Base-by-base conservation (phyloP, 139 green algal species). In the Pseudopediastrum boryanum region DNA sequence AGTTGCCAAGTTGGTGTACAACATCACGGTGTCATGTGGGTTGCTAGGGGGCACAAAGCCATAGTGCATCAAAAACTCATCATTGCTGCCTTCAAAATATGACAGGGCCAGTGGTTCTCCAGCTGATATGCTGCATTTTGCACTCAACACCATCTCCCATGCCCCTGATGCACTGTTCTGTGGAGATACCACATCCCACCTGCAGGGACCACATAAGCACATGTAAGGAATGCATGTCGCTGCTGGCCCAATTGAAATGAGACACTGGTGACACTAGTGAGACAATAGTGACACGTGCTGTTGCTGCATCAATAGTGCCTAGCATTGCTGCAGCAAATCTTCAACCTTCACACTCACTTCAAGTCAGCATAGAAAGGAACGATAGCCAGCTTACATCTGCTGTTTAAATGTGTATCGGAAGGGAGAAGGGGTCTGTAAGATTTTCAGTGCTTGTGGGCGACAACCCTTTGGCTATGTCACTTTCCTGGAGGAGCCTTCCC, bases 41-140 rank as follows among this genome's bases (percentile, higher is more conserved):
- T 94, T 95, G 31, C 71, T 67, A 0, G 80, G 58, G 23, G 91
- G 93, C 29, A 97, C 81, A 69, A 97, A 97, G 25, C 93, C 93
- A 73, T 95, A 95, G 75, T 94, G 87, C 48, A 92, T 54, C 23
- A 96, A 58, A 27, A 96, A 97, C 78, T 97, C 89, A 39, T 98
- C 94, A 67, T 95, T 96, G 72, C 41, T 51, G 2, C 94, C 83
- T 61, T 98, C 94, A 38, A 93, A 92, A 72, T 95, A 95, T 25
- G 71, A 86, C 74, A 93, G 77, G 58, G 90, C 62, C 52, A 93
- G 72, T 63, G 83, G 65, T 21, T 89, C 67, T 0, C 85, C 89
- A 3, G 69, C 70, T 2, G 29, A 6, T 1, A 94, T 83, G 59
- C 74, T 68, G 0, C 44, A 25, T 7, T 74, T 93, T 10, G 87